A percentile compares a stretch with the other conserved stretches of the same genome.
Conservation (phyloP, 352 stramenopile genomes). For the Lagenidium giganteum region DNA sequence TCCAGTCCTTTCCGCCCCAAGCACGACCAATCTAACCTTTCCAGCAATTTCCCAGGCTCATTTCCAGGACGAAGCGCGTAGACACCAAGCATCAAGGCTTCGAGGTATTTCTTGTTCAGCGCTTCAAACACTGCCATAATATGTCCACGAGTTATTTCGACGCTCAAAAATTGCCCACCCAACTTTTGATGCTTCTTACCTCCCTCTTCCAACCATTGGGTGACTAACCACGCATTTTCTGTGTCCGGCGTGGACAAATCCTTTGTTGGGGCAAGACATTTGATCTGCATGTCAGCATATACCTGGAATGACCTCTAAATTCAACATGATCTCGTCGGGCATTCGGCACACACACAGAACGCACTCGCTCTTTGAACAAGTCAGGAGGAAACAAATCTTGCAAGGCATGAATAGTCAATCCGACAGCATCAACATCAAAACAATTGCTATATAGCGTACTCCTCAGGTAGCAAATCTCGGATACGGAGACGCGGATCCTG, state of each 20-base stretch:
- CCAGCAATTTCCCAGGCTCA: constrained; percentile 23
- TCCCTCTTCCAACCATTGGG: constrained; percentile 35
- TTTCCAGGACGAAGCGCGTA: constrained; percentile 17
- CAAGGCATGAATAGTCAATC: background rate
- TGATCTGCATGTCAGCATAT: constrained; percentile 36
- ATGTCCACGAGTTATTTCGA: too few species aligned
- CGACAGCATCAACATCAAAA: background rate
- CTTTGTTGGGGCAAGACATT: constrained; percentile 26
- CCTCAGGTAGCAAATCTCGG: constrained; percentile 38
- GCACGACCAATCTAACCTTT: constrained; percentile 15
- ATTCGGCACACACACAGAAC: too few species aligned
- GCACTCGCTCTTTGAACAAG: constrained; percentile 26
- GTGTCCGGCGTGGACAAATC: constrained; percentile 13
- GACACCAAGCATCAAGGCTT: constrained; percentile 26
- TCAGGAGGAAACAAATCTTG: constrained; percentile 30
- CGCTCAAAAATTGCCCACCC: too few species aligned
- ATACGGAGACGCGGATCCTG: constrained; percentile 39
- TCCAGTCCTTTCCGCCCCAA: background rate
- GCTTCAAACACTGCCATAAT: constrained; percentile 27
- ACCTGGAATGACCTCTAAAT: constrained; percentile 12
- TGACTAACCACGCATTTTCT: constrained; percentile 22
- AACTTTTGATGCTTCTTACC: too few species aligned
- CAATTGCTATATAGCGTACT: constrained; percentile 12
- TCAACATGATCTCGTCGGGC: too few species aligned
- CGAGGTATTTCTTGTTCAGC: constrained; percentile 32